phyloP scores from a whole-genome alignment of 352 stramenopile species.

The Phytophthora pini region DNA sequence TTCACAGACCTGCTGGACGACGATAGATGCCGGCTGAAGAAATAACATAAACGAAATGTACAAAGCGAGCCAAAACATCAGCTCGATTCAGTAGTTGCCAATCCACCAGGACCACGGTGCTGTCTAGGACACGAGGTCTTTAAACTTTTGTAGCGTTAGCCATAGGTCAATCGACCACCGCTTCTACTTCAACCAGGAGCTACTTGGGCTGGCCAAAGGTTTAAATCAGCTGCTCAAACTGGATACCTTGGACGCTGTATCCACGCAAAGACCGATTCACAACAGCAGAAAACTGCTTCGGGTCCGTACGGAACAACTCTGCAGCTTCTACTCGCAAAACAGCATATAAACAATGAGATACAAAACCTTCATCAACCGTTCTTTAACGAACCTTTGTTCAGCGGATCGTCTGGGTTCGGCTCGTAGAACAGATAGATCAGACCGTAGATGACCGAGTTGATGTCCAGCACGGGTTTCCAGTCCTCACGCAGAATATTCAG shows the following conservation, averaged over 20 bases:
- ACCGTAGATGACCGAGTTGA: constrained; percentile 99
- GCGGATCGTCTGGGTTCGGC: constrained; percentile 98
- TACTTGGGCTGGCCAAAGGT: constrained; percentile 10
- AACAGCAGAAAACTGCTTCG: constrained; percentile 91
- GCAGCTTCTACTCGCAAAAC: constrained; percentile 87
- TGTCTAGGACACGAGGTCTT: constrained; percentile 26
- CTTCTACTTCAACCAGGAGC: constrained; percentile 20
- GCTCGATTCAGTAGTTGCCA: constrained; percentile 25
- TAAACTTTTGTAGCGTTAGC: constrained; percentile 17
- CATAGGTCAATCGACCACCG: constrained; percentile 8
- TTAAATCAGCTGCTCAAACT: constrained; percentile 87
- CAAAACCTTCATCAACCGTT: background rate
- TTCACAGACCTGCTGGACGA: background rate
- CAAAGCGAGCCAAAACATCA: constrained; percentile 24
- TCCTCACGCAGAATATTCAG: constrained; percentile 98
- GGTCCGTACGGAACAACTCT: constrained; percentile 96
- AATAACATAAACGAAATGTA: constrained; percentile 27
- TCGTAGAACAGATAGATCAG: constrained; percentile 99
- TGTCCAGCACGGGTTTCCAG: constrained; percentile 99
- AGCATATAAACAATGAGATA: constrained; percentile 5
- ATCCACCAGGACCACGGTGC: constrained; percentile 17
- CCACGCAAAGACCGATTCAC: constrained; percentile 88
- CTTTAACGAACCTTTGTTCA: constrained; percentile 89
- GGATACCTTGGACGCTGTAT: constrained; percentile 82
- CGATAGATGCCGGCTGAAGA: constrained; percentile 10